Percentiles rank a stretch among this genome's conserved stretches.
phyloP scores from a whole-genome alignment of 2,329 filamentous ascomycete genomes.

The Thelonectria olida region DNA sequence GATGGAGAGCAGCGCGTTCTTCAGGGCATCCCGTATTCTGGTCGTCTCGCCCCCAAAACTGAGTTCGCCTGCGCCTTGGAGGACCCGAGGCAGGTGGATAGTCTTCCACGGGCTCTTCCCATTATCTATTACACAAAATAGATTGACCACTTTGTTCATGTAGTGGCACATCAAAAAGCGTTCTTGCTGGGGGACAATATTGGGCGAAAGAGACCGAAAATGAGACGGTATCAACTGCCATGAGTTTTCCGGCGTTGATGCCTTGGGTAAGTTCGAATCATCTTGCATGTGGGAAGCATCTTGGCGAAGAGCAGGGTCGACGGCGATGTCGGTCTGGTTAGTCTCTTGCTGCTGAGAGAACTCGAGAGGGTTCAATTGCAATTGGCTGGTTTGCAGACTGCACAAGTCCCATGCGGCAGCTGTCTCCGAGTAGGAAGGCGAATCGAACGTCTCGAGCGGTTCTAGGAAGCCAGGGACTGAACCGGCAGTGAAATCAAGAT shows the following conservation, averaged over 20 bases:
- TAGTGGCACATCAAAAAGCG: slow-evolving; percentile 38
- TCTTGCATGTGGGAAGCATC: neutral
- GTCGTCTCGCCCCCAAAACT: slow-evolving; percentile 31
- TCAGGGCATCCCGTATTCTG: slow-evolving; percentile 32
- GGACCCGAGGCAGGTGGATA: slow-evolving; percentile 35
- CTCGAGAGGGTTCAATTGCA: neutral
- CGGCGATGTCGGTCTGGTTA: neutral
- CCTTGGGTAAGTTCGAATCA: neutral
- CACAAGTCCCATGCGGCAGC: slow-evolving; percentile 24
- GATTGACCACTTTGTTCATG: slow-evolving; percentile 33
- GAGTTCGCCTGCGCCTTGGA: slow-evolving; percentile 37
- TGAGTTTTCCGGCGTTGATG: neutral
- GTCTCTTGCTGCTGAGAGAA: slow-evolving; percentile 1
- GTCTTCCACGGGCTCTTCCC: slow-evolving; percentile 40
- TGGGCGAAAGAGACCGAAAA: slow-evolving; percentile 3
- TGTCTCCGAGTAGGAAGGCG: slow-evolving; percentile 20
- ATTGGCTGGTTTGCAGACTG: slow-evolving; percentile 11
- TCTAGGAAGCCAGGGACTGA: neutral
- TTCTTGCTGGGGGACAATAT: slow-evolving; percentile 22
- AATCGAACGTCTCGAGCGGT: slow-evolving; percentile 12
- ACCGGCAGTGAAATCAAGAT: neutral
- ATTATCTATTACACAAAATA: slow-evolving; percentile 41
- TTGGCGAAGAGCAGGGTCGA: neutral
- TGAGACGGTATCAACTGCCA: neutral
- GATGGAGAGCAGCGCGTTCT: slow-evolving; percentile 36